Conservation (phyloP, 495 filamentous ascomycete species). For the Neurospora sublineolata region DNA sequence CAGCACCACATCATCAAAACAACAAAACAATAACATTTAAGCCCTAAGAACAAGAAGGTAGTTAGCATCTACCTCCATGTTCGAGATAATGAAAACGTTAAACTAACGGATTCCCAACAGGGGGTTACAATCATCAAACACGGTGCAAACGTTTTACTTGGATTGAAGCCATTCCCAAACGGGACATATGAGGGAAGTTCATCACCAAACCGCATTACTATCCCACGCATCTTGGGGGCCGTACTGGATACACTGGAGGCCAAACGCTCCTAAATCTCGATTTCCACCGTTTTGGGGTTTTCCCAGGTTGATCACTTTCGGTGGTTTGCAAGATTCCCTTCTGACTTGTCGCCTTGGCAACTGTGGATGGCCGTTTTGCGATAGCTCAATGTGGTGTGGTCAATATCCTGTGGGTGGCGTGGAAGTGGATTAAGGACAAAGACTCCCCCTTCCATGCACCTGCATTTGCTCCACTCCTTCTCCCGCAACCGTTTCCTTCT, state of each 20-base stretch:
- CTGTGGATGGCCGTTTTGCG: no score
- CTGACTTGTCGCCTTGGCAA: no score
- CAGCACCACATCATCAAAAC: not conserved
- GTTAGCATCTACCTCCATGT: not conserved
- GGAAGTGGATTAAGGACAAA: not conserved
- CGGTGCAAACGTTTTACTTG: not conserved
- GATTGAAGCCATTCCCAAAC: not conserved
- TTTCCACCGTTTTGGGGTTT: no score
- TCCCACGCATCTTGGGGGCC: not conserved
- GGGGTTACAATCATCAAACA: not conserved
- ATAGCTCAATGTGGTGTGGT: not conserved
- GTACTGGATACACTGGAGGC: not conserved
- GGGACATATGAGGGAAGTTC: not conserved
- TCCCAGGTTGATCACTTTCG: no score
- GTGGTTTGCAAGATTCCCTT: no score
- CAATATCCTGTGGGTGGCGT: not conserved
- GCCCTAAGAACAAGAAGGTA: not conserved
- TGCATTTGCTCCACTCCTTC: not conserved
- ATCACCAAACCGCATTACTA: not conserved
- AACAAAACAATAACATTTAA: not conserved
- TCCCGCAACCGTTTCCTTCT: not conserved
- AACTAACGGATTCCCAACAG: not conserved
- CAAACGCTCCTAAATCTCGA: no score
- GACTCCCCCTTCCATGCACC: not conserved
- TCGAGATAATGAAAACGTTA: not conserved